Evolutionary conservation across 2,329 filamentous ascomycete genomes (phyloP).

Genomic region (Tolypocladium paradoxum): DNA sequence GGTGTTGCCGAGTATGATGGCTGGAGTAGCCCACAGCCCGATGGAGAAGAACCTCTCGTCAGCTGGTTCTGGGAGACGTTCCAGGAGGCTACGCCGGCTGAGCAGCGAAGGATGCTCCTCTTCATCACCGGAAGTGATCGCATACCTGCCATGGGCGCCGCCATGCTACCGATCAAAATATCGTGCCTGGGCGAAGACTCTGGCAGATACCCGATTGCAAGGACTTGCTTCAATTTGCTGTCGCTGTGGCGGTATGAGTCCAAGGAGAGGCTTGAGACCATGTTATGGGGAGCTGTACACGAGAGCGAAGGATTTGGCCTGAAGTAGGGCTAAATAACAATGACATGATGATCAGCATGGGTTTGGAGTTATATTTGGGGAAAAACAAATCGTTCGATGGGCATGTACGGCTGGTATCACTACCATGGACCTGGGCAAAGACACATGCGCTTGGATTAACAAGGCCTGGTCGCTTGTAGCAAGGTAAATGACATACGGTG

Average conservation of each 20-base stretch:
- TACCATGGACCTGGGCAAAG: not conserved
- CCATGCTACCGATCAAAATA: conserved; percentile 67
- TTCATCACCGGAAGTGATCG: conserved; percentile 89
- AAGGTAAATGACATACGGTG: not conserved
- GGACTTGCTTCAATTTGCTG: conserved; percentile 85
- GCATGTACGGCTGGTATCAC: not conserved
- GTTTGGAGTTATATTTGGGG: not conserved
- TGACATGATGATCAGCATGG: conserved; percentile 7
- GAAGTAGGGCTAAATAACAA: conserved; percentile 40
- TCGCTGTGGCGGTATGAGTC: conserved; percentile 63
- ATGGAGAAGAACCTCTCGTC: conserved; percentile 54
- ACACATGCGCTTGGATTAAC: not conserved
- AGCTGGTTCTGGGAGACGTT: conserved; percentile 88
- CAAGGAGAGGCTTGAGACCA: conserved; percentile 54
- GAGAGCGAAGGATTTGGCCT: conserved; percentile 90
- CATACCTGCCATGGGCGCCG: conserved; percentile 78
- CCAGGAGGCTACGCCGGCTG: conserved; percentile 47
- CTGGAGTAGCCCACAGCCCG: conserved; percentile 51
- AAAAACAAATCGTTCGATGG: not conserved
- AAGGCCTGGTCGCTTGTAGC: not conserved
- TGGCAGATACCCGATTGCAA: conserved; percentile 68
- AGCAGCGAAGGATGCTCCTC: conserved; percentile 68
- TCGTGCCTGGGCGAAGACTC: conserved; percentile 65
- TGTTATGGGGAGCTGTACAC: conserved; percentile 76
- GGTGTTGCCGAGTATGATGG: conserved; percentile 75